Evolutionary conservation across 805 yeast species (phyloP), one percentile per base, ranked within the genome.

Genomic region (Torulaspora quercuum): DNA sequence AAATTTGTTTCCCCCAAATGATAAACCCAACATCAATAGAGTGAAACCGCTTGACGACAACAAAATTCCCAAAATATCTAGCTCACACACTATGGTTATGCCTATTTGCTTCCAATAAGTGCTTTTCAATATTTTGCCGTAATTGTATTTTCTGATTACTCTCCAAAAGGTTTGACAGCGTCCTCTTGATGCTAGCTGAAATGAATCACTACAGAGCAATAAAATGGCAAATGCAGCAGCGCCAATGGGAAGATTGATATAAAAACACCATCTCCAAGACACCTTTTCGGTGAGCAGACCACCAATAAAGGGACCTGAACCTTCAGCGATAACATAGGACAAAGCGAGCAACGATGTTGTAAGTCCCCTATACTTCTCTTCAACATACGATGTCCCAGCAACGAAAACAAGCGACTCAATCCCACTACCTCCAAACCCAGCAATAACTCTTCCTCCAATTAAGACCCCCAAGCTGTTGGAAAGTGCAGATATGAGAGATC

Each of bases 211-310:
- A 29, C 15, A 20, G 9, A 39, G 11, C 4, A 35, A 20, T 19
- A 55, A 48, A 19, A 53, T n/a, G 7, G 37, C 14, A 17, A 46
- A 21, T 3, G 57, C 58, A 6, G 44, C 21, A 1, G 80, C 86
- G 11, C 83, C 82, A 24, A 80, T 58, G 3, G 86, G 85, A 22
- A 82, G 55, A 55, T 81, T 82, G 42, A 82, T 67, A 59, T 76
- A 82, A 53, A 80, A 82, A 49, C 84, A 76, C 86, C 87, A 80
- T 49, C 88, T 65, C 88, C 88, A 81, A n/a, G 75, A 60, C 3
- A 69, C 75, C 32, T 70, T 60, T 3, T 73, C 58, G 1, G 82
- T 69, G 37, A 81, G 72, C 0, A 76, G 78, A 18, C 87, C 87
- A 9, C 86, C 86, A 13, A 80, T 51, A 21, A 78, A 61, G 0